These are phyloP conservation scores for Galerina marginata DNA, from an alignment of 768 basidiomycete species.

Conservation along the genomic window DNA sequence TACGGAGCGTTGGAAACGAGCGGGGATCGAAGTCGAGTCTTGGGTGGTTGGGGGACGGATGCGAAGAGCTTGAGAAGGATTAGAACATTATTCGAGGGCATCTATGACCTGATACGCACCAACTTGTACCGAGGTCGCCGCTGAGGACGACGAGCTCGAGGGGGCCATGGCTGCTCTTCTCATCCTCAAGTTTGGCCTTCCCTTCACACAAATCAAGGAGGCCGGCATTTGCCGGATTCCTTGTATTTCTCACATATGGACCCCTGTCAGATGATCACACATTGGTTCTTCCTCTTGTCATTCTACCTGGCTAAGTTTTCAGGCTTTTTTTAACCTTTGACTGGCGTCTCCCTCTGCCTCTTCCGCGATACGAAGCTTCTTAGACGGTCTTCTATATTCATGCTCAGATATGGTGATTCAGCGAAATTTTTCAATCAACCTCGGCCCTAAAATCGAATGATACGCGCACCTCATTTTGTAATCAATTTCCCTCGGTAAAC, in stretches of 20 bases:
- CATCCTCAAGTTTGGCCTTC: constrained; percentile 30
- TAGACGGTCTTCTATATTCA: not conserved
- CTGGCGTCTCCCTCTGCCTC: constrained; percentile 14
- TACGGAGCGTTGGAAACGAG: constrained; percentile 91
- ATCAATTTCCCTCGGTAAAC: constrained; percentile 9
- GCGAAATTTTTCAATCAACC: constrained; percentile 1
- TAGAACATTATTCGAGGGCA: constrained; percentile 19
- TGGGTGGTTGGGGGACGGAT: constrained; percentile 88
- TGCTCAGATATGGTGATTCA: not conserved
- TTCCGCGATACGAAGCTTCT: not conserved
- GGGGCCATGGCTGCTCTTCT: constrained; percentile 70
- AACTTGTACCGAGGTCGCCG: constrained; percentile 93
- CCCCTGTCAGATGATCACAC: constrained; percentile 28
- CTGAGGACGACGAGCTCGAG: constrained; percentile 67
- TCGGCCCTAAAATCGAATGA: not conserved
- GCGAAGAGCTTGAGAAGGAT: constrained; percentile 66
- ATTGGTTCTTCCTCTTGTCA: constrained; percentile 2
- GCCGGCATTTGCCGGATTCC: constrained; percentile 42
- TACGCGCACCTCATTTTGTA: too few species aligned
- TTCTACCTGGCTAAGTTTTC: not conserved
- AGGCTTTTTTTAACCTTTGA: constrained; percentile 5
- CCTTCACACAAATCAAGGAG: constrained; percentile 35
- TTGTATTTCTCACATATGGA: constrained; percentile 28
- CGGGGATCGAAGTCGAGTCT: constrained; percentile 86
- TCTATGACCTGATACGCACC: constrained; percentile 57